Evolutionary conservation across 805 yeast species (phyloP).

Genomic region (Saturnispora kantuleensis): DNA sequence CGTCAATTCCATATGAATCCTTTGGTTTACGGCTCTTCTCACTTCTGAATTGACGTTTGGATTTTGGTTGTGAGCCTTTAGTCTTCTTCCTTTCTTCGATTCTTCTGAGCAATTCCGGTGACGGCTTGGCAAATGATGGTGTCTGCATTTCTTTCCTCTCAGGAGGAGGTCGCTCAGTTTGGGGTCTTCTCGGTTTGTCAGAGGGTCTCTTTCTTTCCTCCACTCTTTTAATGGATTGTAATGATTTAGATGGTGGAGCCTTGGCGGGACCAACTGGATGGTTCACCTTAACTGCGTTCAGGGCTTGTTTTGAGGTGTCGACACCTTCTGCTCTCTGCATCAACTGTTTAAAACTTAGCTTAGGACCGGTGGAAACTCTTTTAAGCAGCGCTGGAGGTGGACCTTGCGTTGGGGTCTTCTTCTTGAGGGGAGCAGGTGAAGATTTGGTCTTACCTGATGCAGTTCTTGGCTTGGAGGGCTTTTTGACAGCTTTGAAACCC

Average conservation of each 20-base stretch:
- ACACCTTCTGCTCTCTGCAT: slow-evolving; percentile 60
- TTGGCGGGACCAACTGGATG: not conserved
- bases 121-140: slow-evolving; percentile 41
- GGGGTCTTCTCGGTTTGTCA: not conserved
- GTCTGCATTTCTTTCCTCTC: no score
- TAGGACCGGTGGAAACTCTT: slow-evolving; percentile 25
- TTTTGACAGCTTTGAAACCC: slow-evolving; percentile 24
- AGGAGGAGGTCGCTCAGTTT: no score
- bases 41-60: not conserved
- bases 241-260: slow-evolving; percentile 11
- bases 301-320: slow-evolving; percentile 38
- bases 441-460: slow-evolving; percentile 7
- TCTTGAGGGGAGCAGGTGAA: not conserved
- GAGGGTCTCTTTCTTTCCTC: not conserved
- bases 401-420: not conserved
- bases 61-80: not conserved
- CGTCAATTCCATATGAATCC: slow-evolving; percentile 25
- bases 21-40: slow-evolving; percentile 2
- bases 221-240: slow-evolving; percentile 11
- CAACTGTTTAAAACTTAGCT: slow-evolving; percentile 54
- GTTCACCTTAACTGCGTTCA: slow-evolving; percentile 16
- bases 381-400: slow-evolving; percentile 3
- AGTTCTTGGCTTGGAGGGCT: slow-evolving; percentile 8
- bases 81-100: slow-evolving; percentile 25
- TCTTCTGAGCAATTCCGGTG: slow-evolving; percentile 41